Evolutionary conservation across 805 yeast genomes (phyloP).

Genomic region (Saccharomycopsis fermentans): DNA sequence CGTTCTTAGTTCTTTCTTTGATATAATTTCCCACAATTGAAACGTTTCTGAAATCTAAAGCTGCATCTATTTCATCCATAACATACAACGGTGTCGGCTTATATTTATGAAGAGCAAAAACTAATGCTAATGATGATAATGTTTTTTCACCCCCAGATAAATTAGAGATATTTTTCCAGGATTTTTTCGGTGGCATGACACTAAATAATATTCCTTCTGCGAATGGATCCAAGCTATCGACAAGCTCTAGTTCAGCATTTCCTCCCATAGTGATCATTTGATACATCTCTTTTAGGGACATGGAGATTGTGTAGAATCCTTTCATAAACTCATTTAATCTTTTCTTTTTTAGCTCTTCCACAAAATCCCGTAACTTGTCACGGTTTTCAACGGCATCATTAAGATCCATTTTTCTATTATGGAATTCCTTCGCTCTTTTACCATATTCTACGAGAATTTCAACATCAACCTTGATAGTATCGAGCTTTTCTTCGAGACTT

Average conservation of each 20-base stretch:
- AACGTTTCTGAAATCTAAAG: slow-evolving; percentile 92
- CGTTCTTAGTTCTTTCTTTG: slow-evolving; percentile 89
- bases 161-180: slow-evolving; percentile 93
- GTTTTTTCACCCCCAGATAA: slow-evolving; percentile 98
- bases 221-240: slow-evolving; percentile 94
- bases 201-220: slow-evolving; percentile 93
- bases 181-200: slow-evolving; percentile 98
- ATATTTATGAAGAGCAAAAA: slow-evolving; percentile 90
- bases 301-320: slow-evolving; percentile 80
- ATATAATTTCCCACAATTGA: slow-evolving; percentile 96
- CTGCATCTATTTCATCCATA: slow-evolving; percentile 99
- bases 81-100: slow-evolving; percentile 96
- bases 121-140: slow-evolving; percentile 84
- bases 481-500: slow-evolving; percentile 44
- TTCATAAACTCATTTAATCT: slow-evolving; percentile 85
- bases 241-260: slow-evolving; percentile 92
- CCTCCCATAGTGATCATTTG: slow-evolving; percentile 99
- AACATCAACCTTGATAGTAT: slow-evolving; percentile 52
- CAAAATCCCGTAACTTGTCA: slow-evolving; percentile 48
- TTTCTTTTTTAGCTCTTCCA: slow-evolving; percentile 61
- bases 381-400: slow-evolving; percentile 57
- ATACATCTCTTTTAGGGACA: slow-evolving; percentile 90
- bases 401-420: slow-evolving; percentile 51
- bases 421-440: slow-evolving; percentile 51
- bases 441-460: slow-evolving; percentile 74